phyloP scores from a whole-genome alignment of 768 basidiomycete species.

The Collybia mongolica region DNA sequence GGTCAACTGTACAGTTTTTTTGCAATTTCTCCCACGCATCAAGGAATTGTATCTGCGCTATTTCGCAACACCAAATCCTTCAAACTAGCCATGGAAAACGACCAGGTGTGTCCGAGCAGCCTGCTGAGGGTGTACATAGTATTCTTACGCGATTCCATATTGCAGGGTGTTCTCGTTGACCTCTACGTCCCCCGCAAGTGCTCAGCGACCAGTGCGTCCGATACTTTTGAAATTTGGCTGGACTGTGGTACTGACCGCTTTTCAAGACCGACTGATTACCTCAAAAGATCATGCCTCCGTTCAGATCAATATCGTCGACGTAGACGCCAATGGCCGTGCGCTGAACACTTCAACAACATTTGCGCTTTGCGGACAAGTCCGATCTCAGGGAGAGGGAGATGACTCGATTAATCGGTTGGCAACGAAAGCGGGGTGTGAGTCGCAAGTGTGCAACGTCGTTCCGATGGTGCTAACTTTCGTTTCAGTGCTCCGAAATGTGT shows the following conservation, averaged over 20 bases:
- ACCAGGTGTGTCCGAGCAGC: slow-evolving; percentile 58
- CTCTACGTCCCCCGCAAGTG: slow-evolving; percentile 99
- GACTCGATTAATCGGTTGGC: slow-evolving; percentile 96
- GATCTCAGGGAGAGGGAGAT: slow-evolving; percentile 94
- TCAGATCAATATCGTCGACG: slow-evolving; percentile 93
- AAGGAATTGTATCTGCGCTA: slow-evolving; percentile 17
- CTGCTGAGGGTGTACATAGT: background rate
- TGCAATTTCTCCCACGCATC: slow-evolving; percentile 32
- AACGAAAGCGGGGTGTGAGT: slow-evolving; percentile 92
- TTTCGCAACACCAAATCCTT: slow-evolving; percentile 17
- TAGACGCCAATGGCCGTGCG: slow-evolving; percentile 86
- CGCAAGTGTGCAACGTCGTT: background rate
- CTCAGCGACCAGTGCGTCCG: slow-evolving; percentile 86
- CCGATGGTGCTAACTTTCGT: slow-evolving; percentile 4
- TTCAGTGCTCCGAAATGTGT: slow-evolving; percentile 92
- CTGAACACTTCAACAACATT: slow-evolving; percentile 83
- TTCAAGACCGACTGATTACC: slow-evolving; percentile 91
- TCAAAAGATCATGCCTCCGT: slow-evolving; percentile 99
- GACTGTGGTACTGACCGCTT: background rate
- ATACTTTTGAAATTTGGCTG: background rate
- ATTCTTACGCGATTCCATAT: background rate
- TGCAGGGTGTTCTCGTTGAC: slow-evolving; percentile 95
- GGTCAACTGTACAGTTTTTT: slow-evolving; percentile 36
- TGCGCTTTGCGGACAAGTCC: slow-evolving; percentile 91
- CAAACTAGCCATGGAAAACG: slow-evolving; percentile 76